Evolutionary conservation across 306 rosid genomes (phyloP), one percentile per base, ranked within the genome.

Genomic region (Vigna radiata): DNA sequence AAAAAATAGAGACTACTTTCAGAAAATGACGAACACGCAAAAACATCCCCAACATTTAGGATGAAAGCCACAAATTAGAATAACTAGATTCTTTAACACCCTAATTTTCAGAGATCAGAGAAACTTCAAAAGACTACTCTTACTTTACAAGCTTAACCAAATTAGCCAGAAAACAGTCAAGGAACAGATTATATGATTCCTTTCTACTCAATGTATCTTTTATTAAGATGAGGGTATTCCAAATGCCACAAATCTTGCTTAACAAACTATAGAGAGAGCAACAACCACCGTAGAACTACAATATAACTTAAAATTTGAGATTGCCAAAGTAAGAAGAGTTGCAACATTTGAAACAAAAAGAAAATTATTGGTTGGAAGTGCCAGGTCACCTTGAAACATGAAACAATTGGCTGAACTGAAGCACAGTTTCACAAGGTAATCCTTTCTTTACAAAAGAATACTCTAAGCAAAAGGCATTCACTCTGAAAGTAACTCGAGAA

Each of bases 71-170:
- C 71, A 39, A 58, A 18, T 44, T 16, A 48, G 29, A 50, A 49
- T 19, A 53, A 74, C 16, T 46, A 69, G 53, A 18, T 47, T 79
- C 54, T 36, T 41, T 68, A 64, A 62, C 78, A 44, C 60, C 62
- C 53, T 14, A 62, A n/a, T 14, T 75, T 75, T 66, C 23, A 69
- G 75, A 25, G 44, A 55, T 19, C 83, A 73, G 58, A 41, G 54
- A 18, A 10, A 53, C 19, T 68, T 75, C 63, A 79, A 79, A 70
- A 60, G 60, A 67, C 64, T 4, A 14, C 33, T 44, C 71, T 39
- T 27, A 14, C 47, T 54, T 70, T 55, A 63, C 29, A 52, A 52
- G 56, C 68, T 47, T 75, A 73, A 56, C 59, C 46, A 62, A 47
- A 56, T 39, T 62, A 78, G 2, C 46, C 23, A 58, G 39, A 48